Base-by-base conservation (phyloP, 108 stramenopile genomes). In the Skeletonema grethae region DNA sequence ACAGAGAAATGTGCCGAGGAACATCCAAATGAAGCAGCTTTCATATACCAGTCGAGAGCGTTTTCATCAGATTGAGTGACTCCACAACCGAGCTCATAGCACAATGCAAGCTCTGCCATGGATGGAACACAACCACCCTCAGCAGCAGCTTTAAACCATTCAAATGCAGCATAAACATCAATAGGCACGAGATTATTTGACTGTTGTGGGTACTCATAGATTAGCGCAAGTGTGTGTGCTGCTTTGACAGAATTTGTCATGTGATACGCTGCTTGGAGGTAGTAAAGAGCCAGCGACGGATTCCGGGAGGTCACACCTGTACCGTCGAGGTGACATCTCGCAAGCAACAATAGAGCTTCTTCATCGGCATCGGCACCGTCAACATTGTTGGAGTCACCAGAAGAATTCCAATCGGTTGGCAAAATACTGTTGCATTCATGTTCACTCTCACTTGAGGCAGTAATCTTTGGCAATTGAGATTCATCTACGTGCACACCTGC, bases 1-100 rank as follows among this genome's bases (percentile, higher is more conserved):
- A 95, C 91, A 20, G 84, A 84, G 58, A 79, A 95, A 62, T 95
- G 90, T 39, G 87, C 70, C 0, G 87, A 85, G 2, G 76, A 75
- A 57, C 90, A 86, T 39, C 94, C 94, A 4, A 65, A 41, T 13
- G 89, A 75, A 34, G 94, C 94, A 31, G 94, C 94, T 67, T 85
- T 88, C 43, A 82, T 91, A 80, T 95, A 95, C 94, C 94, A 95
- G 18, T 92, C 91, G 31, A 95, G 63, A 9, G 94, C 91, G 1
- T 79, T 61, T 41, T 87, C 87, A 56, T 95, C 91, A n/a, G 60
- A 69, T 67, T 92, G 91, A 56, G 84, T 85, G 13, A 90, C 84
- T 13, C 91, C 94, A 63, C 90, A 91, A 56, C 94, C 94, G 8
- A 95, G 71, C 57, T 92, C 94, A 58, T 87, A 92, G 65, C 94